These are phyloP conservation scores for Alopecurus myosuroides DNA, from an alignment of 176 grass and related monocot species.

Conservation along the genomic window DNA sequence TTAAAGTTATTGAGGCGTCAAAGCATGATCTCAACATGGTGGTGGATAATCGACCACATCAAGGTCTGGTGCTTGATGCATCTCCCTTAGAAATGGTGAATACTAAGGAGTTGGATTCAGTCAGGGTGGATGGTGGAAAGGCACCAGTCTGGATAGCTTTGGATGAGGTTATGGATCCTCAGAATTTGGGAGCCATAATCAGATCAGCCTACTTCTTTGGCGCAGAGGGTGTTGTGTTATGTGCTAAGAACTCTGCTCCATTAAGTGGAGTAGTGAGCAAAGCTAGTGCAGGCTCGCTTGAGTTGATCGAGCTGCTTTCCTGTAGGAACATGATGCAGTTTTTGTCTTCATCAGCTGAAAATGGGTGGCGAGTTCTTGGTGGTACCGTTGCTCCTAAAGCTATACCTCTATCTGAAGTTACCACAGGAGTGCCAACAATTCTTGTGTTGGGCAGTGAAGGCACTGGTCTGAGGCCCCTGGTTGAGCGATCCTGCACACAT, in stretches of 20 bases:
- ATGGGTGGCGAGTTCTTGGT: slow-evolving; percentile 92
- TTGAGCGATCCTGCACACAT: slow-evolving; percentile 82
- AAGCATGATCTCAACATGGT: slow-evolving; percentile 98
- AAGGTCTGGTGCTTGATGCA: slow-evolving; percentile 90
- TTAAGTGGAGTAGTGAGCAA: slow-evolving; percentile 94
- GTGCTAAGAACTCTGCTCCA: slow-evolving; percentile 96
- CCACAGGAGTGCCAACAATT: slow-evolving; percentile 55
- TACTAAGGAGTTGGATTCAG: slow-evolving; percentile 67
- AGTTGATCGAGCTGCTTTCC: slow-evolving; percentile 84
- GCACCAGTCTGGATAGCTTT: slow-evolving; percentile 83
- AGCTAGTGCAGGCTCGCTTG: slow-evolving; percentile 91
- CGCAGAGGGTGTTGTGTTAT: slow-evolving; percentile 65
- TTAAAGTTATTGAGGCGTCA: slow-evolving; percentile 67
- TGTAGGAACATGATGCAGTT: slow-evolving; percentile 99
- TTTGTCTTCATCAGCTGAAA: slow-evolving; percentile 79
- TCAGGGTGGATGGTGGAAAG: slow-evolving; percentile 45
- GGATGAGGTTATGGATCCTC: slow-evolving; percentile 97
- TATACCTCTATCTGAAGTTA: slow-evolving; percentile 69
- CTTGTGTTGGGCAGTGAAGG: slow-evolving; percentile 99
- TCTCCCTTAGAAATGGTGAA: slow-evolving; percentile 88
- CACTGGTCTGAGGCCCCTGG: slow-evolving; percentile 75
- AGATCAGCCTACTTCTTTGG: slow-evolving; percentile 95
- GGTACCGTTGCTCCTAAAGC: slow-evolving; percentile 75
- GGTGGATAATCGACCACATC: slow-evolving; percentile 83
- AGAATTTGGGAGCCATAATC: slow-evolving; percentile 97